Conservation (phyloP, 2,329 filamentous ascomycete genomes). For the Lecanosticta acicola region DNA sequence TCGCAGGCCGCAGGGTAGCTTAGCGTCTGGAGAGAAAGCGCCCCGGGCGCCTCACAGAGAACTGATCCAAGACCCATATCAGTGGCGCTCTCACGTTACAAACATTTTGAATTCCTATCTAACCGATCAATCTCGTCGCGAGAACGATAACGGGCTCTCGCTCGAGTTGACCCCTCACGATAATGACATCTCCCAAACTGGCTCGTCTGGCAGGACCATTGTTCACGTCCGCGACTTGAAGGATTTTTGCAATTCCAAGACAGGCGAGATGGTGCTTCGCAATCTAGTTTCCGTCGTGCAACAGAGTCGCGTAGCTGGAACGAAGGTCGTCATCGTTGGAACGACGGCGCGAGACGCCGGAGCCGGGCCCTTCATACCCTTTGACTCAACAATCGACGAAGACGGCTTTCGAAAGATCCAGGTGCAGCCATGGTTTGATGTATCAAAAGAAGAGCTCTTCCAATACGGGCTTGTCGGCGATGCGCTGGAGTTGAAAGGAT, state of each 20-base stretch:
- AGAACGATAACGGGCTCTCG: neutral
- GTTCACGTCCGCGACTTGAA: slow-evolving; percentile 74
- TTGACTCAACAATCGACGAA: slow-evolving; percentile 33
- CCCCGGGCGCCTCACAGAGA: no score
- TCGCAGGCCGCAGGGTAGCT: neutral
- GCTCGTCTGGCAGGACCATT: slow-evolving; percentile 42
- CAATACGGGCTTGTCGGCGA: neutral
- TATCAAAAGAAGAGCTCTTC: slow-evolving; percentile 12
- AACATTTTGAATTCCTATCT: no score
- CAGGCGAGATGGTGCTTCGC: slow-evolving; percentile 63
- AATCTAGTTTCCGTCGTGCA: slow-evolving; percentile 68
- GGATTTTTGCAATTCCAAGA: slow-evolving; percentile 64
- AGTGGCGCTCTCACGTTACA: no score
- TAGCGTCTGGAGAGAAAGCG: no score
- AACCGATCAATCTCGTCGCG: no score
- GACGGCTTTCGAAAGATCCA: slow-evolving; percentile 50
- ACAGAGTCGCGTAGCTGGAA: slow-evolving; percentile 63
- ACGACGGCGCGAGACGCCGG: slow-evolving; percentile 53
- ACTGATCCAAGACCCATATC: no score
- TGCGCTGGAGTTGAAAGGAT: neutral
- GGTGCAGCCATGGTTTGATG: slow-evolving; percentile 45
- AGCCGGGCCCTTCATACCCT: slow-evolving; percentile 10
- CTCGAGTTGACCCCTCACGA: no score
- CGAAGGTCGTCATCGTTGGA: slow-evolving; percentile 72
- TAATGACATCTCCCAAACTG: slow-evolving; percentile 18